Conservation (phyloP, 768 basidiomycete species). For the Boletus sensibilis region DNA sequence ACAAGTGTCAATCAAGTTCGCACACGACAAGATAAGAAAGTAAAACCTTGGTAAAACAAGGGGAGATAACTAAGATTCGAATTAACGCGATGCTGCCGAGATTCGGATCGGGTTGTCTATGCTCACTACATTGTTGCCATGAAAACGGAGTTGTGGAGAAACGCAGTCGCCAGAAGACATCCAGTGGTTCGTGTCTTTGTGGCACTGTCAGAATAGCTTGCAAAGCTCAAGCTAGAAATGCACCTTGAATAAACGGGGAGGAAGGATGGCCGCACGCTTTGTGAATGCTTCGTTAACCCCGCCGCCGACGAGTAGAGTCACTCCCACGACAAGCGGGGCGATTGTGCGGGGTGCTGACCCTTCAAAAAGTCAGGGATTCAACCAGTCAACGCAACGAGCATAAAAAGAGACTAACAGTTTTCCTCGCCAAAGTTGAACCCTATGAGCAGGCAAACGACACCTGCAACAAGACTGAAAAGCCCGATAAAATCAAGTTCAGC, state of each 20-base stretch:
- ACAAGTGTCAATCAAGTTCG: not conserved
- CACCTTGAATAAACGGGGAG: constrained; percentile 71
- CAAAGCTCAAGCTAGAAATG: not conserved
- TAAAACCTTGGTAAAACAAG: constrained; percentile 59
- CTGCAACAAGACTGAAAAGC: constrained; percentile 56
- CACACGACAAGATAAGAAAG: not conserved
- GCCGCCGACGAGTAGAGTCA: constrained; percentile 47
- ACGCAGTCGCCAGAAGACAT: constrained; percentile 53
- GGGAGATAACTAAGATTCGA: constrained; percentile 53
- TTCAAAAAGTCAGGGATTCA: constrained; percentile 19
- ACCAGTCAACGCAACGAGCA: not conserved
- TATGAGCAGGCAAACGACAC: constrained; percentile 64
- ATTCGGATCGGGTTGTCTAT: not conserved
- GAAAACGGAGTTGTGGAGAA: constrained; percentile 64
- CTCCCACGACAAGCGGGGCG: constrained; percentile 53
- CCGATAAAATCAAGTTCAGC: constrained; percentile 70
- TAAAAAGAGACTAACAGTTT: constrained; percentile 46
- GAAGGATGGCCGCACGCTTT: constrained; percentile 64
- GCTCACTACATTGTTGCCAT: constrained; percentile 41
- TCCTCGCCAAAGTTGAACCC: constrained; percentile 71
- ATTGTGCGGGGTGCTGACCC: constrained; percentile 61
- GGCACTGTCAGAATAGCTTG: not conserved
- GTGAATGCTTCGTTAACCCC: constrained; percentile 61
- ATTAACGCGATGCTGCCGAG: not conserved
- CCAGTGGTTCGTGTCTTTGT: constrained; percentile 65